These are phyloP conservation scores for Pleurotus eryngii DNA, from an alignment of 768 basidiomycete species.

Conservation along the genomic window DNA sequence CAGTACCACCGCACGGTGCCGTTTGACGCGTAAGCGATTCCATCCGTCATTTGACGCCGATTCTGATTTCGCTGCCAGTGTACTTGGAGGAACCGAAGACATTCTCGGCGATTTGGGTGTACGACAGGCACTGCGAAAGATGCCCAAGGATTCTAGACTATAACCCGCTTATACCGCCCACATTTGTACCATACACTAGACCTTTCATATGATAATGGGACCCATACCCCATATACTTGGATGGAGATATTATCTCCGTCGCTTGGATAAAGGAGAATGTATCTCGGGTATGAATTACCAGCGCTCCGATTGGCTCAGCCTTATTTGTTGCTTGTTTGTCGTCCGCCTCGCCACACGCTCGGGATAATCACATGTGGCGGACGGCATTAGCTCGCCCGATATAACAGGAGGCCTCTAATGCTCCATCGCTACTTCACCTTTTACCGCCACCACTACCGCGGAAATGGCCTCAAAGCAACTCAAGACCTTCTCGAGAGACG, in stretches of 20 bases:
- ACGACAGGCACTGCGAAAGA: conserved; percentile 52
- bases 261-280: background rate
- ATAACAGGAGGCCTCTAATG: background rate
- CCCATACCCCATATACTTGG: background rate
- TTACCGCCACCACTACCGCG: background rate
- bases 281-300: conserved; percentile 1
- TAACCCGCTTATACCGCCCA: conserved; percentile 14
- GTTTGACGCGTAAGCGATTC: conserved; percentile 23
- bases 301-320: background rate
- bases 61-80: conserved; percentile 11
- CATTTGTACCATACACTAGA: background rate
- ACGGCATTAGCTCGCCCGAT: background rate
- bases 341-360: background rate
- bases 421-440: background rate
- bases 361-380: conserved; percentile 2
- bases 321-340: background rate
- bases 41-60: background rate
- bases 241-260: background rate
- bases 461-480: conserved; percentile 33
- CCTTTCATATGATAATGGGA: background rate
- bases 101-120: conserved; percentile 60
- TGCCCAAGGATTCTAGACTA: conserved; percentile 49
- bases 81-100: conserved; percentile 39
- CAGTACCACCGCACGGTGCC: conserved; percentile 22
- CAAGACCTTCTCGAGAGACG: conserved; percentile 35